Percentiles rank a stretch among this genome's conserved stretches.
Conservation (phyloP, 1,284 basidiomycete genomes). For the Cutaneotrichosporon mucoides region DNA sequence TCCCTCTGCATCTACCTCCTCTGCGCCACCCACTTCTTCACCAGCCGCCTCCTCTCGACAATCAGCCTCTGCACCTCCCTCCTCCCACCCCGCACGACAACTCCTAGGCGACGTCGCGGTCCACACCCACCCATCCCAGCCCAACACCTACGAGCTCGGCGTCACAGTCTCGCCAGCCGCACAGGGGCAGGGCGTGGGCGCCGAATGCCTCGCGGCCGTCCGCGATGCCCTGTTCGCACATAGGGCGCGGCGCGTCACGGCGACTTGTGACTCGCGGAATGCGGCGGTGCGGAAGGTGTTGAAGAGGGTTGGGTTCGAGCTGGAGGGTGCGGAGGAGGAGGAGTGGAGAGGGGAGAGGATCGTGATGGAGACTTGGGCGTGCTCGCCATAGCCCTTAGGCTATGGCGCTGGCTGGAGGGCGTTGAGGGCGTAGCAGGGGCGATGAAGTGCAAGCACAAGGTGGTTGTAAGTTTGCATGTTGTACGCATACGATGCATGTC, state of each 20-base stretch:
- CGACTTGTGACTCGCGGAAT: background rate
- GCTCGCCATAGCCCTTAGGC: too few relatives aligned
- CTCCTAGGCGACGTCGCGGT: slow-evolving; percentile 4
- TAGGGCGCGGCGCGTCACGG: background rate
- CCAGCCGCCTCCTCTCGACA: too few relatives aligned
- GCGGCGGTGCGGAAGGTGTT: background rate
- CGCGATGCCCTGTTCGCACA: background rate
- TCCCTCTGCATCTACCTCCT: too few relatives aligned
- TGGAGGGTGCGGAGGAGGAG: background rate
- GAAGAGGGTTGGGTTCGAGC: background rate
- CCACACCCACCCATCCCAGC: background rate
- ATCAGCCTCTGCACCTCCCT: background rate
- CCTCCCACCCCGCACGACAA: background rate
- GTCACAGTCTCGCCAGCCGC: background rate
- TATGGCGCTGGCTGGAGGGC: too few relatives aligned
- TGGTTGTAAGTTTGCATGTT: too few relatives aligned
- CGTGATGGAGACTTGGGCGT: too few relatives aligned
- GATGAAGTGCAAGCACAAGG: too few relatives aligned
- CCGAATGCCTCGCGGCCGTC: background rate
- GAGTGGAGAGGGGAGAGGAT: too few relatives aligned
- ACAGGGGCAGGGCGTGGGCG: background rate
- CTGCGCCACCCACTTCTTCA: too few relatives aligned
- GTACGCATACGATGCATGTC: too few relatives aligned
- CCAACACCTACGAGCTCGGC: slow-evolving; percentile 2
- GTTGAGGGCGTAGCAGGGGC: too few relatives aligned